Conservation (phyloP, 2,329 filamentous ascomycete species). For the Tolypocladium ophioglossoides region DNA sequence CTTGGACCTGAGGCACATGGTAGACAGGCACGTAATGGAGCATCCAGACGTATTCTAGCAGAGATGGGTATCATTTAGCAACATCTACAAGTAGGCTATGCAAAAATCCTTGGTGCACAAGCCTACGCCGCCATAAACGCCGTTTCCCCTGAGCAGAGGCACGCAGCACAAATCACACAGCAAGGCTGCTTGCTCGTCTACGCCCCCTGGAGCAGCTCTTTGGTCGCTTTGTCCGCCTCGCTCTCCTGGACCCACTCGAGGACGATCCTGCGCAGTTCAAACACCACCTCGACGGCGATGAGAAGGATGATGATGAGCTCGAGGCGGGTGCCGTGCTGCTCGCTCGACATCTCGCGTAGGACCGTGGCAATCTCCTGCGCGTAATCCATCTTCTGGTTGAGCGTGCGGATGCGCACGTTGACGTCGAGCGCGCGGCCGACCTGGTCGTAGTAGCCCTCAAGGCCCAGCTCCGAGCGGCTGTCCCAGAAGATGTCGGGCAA, state of each 20-base stretch:
- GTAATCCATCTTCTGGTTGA: conserved; percentile 98
- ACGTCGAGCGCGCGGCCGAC: conserved; percentile 87
- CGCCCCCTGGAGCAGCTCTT: neutral
- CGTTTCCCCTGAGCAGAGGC: neutral
- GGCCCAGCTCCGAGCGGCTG: conserved; percentile 71
- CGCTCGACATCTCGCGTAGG: conserved; percentile 75
- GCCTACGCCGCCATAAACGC: neutral
- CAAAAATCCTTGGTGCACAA: neutral
- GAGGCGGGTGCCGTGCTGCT: conserved; percentile 77
- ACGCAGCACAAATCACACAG: neutral
- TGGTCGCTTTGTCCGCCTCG: neutral
- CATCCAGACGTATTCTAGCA: neutral
- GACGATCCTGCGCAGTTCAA: conserved; percentile 69
- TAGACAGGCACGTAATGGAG: neutral
- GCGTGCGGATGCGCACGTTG: conserved; percentile 74
- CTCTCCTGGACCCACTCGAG: conserved; percentile 40
- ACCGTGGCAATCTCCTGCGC: conserved; percentile 91
- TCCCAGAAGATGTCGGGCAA: conserved; percentile 98
- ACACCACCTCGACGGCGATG: conserved; percentile 84
- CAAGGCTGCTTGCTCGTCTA: neutral
- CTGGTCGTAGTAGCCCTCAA: conserved; percentile 93
- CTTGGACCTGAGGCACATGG: neutral
- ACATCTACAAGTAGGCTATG: neutral
- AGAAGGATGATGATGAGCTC: conserved; percentile 95
- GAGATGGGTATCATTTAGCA: neutral